These are phyloP conservation scores for Gryganskiella cystojenkinii DNA, from an alignment of 192 early-diverging fungal genomes.

Conservation along the genomic window DNA sequence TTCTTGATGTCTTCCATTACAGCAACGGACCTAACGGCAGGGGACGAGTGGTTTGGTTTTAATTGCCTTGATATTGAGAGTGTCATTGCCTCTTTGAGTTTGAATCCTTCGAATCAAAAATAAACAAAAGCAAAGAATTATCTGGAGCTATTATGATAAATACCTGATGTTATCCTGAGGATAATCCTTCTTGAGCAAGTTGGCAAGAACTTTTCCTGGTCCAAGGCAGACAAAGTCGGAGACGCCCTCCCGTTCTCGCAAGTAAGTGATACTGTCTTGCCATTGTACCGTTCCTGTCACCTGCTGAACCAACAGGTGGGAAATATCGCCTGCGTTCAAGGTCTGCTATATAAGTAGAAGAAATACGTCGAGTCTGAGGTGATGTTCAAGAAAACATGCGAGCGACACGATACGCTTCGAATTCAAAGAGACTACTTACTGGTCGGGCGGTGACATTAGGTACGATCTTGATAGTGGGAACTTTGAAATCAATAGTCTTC, in stretches of 20 bases:
- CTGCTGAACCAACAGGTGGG: constrained; percentile 76
- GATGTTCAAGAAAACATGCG: no score
- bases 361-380: no score
- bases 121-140: no score
- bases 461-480: constrained; percentile 85
- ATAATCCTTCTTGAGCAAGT: constrained; percentile 89
- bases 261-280: constrained; percentile 84
- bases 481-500: constrained; percentile 71
- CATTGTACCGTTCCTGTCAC: constrained; percentile 91
- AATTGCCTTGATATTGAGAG: no score
- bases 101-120: no score
- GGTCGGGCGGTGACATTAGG: constrained; percentile 93
- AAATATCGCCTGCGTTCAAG: constrained; percentile 65
- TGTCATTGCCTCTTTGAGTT: no score
- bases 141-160: constrained; percentile 21
- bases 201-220: constrained; percentile 88
- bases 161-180: constrained; percentile 75
- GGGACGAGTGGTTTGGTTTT: no score
- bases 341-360: constrained; percentile 33
- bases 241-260: constrained; percentile 71
- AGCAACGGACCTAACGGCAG: no score
- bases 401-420: no score
- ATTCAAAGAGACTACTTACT: constrained; percentile 60
- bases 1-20: no score
- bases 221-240: constrained; percentile 87